Evolutionary conservation across 352 stramenopile species (phyloP).

Genomic region (Phytophthora sojae): DNA sequence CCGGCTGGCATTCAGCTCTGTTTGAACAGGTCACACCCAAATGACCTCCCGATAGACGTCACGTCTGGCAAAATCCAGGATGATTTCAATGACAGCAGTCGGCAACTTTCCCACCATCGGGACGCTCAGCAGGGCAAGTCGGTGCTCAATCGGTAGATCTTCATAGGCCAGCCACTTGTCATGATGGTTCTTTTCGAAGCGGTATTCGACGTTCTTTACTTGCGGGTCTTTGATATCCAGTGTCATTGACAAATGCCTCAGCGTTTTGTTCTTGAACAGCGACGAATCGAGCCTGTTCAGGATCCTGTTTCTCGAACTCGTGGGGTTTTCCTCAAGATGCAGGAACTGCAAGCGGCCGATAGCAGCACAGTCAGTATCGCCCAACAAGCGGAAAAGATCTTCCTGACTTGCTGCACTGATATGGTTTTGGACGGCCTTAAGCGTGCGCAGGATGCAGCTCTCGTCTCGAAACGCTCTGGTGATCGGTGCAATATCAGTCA

Average conservation of each 20-base stretch:
- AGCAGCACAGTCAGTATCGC: constrained; percentile 11
- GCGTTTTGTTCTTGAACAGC: constrained; percentile 26
- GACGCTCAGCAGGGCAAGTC: constrained; percentile 37
- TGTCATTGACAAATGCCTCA: constrained; percentile 42
- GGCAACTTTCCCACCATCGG: constrained; percentile 32
- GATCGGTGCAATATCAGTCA: constrained; percentile 42
- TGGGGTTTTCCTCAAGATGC: constrained; percentile 51
- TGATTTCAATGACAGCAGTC: constrained; percentile 34
- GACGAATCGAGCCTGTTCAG: constrained; percentile 24
- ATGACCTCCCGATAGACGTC: constrained; percentile 36
- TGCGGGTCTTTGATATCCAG: constrained; percentile 6
- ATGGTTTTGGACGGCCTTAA: constrained; percentile 52
- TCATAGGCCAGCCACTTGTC: constrained; percentile 32
- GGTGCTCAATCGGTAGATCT: constrained; percentile 22
- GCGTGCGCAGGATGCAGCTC: constrained; percentile 32
- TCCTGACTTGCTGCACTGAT: constrained; percentile 38
- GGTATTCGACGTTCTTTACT: neutral
- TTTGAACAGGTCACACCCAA: constrained; percentile 36
- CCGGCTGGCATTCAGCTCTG: neutral
- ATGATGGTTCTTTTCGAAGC: constrained; percentile 23
- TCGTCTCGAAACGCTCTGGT: constrained; percentile 28
- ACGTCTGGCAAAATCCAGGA: constrained; percentile 38
- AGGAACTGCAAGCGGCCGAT: constrained; percentile 35
- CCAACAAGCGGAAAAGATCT: constrained; percentile 37
- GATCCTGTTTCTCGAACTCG: constrained; percentile 23